Percentiles rank a stretch among this genome's conserved stretches.
These are phyloP conservation scores for Mycena kentingensis DNA, from an alignment of 768 basidiomycete genomes.

Conservation along the genomic window DNA sequence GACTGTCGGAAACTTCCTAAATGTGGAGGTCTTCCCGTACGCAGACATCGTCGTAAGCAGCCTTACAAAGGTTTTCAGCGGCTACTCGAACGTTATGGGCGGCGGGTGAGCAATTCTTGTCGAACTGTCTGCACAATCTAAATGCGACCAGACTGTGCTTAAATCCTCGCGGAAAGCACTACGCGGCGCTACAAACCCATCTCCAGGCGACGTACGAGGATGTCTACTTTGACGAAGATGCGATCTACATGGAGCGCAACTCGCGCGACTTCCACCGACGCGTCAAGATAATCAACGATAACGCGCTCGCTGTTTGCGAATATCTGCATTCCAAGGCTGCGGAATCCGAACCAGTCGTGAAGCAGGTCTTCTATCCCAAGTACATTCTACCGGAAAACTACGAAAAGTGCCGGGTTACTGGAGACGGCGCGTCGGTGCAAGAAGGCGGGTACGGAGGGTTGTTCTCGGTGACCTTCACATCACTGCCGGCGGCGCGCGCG, in stretches of 20 bases:
- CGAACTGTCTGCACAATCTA: not conserved
- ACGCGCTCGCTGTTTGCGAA: conserved; percentile 81
- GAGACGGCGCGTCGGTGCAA: conserved; percentile 35
- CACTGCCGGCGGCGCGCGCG: conserved; percentile 61
- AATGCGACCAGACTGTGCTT: conserved; percentile 67
- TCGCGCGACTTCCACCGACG: conserved; percentile 88
- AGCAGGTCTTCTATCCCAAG: conserved; percentile 89
- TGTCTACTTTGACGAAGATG: conserved; percentile 86
- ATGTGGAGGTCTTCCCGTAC: conserved; percentile 84
- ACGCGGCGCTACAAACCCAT: conserved; percentile 61
- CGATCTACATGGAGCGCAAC: conserved; percentile 96
- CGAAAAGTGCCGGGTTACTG: conserved; percentile 60
- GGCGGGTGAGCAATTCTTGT: conserved; percentile 66
- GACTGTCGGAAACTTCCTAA: conserved; percentile 92
- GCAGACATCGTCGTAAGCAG: conserved; percentile 92
- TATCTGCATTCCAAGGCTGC: conserved; percentile 65
- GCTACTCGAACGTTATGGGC: conserved; percentile 95
- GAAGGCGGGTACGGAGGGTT: conserved; percentile 79
- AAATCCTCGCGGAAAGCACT: conserved; percentile 77
- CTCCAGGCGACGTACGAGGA: conserved; percentile 74
- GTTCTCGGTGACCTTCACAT: conserved; percentile 85
- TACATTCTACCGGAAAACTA: conserved; percentile 75
- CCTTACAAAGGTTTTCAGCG: conserved; percentile 93
- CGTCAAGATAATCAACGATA: conserved; percentile 74
- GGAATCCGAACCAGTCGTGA: conserved; percentile 54